Evolutionary conservation across 2,329 filamentous ascomycete genomes (phyloP).

Genomic region (Truncatella angustata): DNA sequence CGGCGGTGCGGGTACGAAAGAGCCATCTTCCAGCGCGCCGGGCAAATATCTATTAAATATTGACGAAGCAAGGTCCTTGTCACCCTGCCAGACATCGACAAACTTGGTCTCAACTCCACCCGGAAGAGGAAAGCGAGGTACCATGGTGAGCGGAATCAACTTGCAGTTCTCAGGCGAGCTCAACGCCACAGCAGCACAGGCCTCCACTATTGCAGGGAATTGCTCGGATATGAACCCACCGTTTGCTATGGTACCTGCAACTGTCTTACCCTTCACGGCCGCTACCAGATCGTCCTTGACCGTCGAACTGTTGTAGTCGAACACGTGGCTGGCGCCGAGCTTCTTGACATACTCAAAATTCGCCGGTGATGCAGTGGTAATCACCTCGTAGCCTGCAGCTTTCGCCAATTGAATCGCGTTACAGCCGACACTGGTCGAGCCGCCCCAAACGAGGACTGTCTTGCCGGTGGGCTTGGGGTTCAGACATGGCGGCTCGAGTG

Average conservation of each 20-base stretch:
- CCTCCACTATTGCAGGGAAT: not conserved
- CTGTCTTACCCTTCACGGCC: constrained; percentile 9
- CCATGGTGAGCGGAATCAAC: constrained; percentile 18
- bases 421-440: constrained; percentile 37
- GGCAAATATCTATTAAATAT: constrained; percentile 37
- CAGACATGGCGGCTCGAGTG: constrained; percentile 2
- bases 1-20: constrained; percentile 35
- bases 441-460: constrained; percentile 43
- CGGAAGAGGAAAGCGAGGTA: not conserved
- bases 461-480: not conserved
- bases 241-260: not conserved
- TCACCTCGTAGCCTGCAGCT: constrained; percentile 34
- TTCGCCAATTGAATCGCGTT: constrained; percentile 37
- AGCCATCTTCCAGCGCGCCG: constrained; percentile 33
- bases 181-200: not conserved
- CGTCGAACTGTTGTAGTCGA: constrained; percentile 34
- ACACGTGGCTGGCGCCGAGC: constrained; percentile 35
- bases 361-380: constrained; percentile 30
- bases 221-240: not conserved
- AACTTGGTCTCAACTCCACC: not conserved
- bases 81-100: not conserved
- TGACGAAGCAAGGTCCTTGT: not conserved
- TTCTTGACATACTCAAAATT: constrained; percentile 34
- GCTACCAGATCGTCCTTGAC: constrained; percentile 25
- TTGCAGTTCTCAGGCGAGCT: not conserved